These are phyloP conservation scores for Pueraria montana DNA, from an alignment of 306 rosid genomes.

Conservation along the genomic window DNA sequence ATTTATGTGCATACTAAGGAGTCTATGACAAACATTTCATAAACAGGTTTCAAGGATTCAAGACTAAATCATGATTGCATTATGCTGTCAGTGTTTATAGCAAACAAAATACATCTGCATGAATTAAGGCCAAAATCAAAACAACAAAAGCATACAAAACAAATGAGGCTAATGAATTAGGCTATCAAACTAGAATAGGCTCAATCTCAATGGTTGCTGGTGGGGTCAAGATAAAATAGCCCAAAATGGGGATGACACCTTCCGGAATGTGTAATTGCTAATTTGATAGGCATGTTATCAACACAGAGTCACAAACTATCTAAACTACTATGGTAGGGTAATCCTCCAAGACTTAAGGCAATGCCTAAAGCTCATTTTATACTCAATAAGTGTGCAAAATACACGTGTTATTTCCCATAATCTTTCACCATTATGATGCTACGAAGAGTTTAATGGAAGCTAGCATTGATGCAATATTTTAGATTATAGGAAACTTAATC, in stretches of 20 bases:
- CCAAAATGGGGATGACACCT: neutral
- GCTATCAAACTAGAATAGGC: neutral
- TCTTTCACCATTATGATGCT: neutral
- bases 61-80: neutral
- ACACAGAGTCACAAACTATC: neutral
- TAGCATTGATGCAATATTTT: neutral
- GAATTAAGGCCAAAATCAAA: neutral
- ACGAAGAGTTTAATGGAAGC: neutral
- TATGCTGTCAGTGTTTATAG: neutral
- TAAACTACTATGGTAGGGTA: neutral
- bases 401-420: neutral
- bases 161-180: neutral
- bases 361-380: neutral
- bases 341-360: neutral
- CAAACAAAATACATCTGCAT: neutral
- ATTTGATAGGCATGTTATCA: neutral
- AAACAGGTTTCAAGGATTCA: conserved; percentile 1
- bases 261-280: neutral
- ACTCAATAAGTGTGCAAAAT: neutral
- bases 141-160: neutral
- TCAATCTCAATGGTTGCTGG: neutral
- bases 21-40: neutral
- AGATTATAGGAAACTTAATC: neutral
- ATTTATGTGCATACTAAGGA: neutral
- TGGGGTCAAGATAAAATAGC: neutral